Base-by-base conservation (phyloP, 2,329 filamentous ascomycete genomes). In the Monosporascus ibericus region DNA sequence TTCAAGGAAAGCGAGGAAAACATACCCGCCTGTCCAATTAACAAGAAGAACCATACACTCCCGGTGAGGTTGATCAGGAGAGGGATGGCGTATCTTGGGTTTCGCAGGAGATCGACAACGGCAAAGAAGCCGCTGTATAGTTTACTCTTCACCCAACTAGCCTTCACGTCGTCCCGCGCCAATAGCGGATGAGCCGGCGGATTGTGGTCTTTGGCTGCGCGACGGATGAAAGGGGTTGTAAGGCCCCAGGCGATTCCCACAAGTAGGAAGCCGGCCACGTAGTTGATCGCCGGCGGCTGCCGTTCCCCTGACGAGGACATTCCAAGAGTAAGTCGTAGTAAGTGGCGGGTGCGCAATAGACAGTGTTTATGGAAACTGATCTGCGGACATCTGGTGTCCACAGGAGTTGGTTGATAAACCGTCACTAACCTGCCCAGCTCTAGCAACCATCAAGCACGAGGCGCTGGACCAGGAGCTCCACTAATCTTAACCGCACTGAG, bases 231-330 rank as follows among this genome's bases (percentile, higher is more conserved):
- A 51, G 87, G 86, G 20, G 90, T 95, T 1, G 90, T 96, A 62
- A 95, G 84, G 49, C 92, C 92, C 92, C 92, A 97, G 60, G 90
- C 92, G 24, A 94, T 75, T 50, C 92, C 91, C 60, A 97, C 92
- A 54, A 96, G 83, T 50, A 96, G 79, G 76, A 96, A 96, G 61
- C 89, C 90, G 54, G 92, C 77, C 57, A 94, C 78, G 77, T 94
- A 96, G 73, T 91, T 92, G 74, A 95, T 78, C 58, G 84, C 70
- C 17, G 78, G 75, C 24, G 80, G 80, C 24, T 73, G 68, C 27
- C 63, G 57, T 25, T 42, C 39, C 14, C n/a, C 39, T 18, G 18
- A 14, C 6, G 39, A 42, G 17, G 39, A 18, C 39, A 42, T 42
- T 24, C 9, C 39, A 14, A 5, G 18, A 42, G 9, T 24, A 24